Evolutionary conservation across 2,329 filamentous ascomycete genomes (phyloP).

Genomic region (Monilinia laxa): DNA sequence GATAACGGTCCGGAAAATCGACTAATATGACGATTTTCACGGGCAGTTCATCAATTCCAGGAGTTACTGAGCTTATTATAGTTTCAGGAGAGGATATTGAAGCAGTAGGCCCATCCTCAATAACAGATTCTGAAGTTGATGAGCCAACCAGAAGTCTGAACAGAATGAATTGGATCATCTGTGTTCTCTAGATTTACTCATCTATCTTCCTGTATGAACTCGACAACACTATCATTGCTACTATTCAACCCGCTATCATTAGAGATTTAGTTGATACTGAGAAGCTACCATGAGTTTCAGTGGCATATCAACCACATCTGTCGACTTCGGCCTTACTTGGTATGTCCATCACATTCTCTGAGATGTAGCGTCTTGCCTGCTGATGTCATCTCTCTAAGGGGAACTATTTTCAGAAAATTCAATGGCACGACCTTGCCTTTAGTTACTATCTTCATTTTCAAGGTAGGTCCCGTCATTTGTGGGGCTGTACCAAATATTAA

Average conservation of each 20-base stretch:
- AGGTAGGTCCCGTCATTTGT: conserved; percentile 37
- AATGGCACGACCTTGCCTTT: conserved; percentile 32
- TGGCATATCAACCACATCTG: conserved; percentile 26
- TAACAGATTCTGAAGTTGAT: background rate
- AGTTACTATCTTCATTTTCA: conserved; percentile 27
- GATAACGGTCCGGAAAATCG: background rate
- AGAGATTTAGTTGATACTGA: conserved; percentile 42
- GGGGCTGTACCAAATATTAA: conserved; percentile 37
- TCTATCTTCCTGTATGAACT: conserved; percentile 4
- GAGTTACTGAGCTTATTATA: background rate
- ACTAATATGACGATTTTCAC: background rate
- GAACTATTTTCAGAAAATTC: conserved; percentile 30
- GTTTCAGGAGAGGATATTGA: background rate
- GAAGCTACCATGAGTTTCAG: conserved; percentile 44
- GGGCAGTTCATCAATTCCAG: background rate
- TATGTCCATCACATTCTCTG: conserved; percentile 35
- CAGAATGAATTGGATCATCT: background rate
- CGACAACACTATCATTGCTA: conserved; percentile 35
- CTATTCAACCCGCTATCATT: conserved; percentile 45
- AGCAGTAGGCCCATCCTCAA: background rate
- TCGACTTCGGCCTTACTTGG: conserved; percentile 31
- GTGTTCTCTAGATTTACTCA: background rate
- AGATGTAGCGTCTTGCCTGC: background rate
- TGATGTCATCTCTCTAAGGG: conserved; percentile 16
- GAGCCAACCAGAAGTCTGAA: background rate